These are phyloP conservation scores for Cucurbita moschata DNA, from an alignment of 306 rosid species.

Conservation along the genomic window DNA sequence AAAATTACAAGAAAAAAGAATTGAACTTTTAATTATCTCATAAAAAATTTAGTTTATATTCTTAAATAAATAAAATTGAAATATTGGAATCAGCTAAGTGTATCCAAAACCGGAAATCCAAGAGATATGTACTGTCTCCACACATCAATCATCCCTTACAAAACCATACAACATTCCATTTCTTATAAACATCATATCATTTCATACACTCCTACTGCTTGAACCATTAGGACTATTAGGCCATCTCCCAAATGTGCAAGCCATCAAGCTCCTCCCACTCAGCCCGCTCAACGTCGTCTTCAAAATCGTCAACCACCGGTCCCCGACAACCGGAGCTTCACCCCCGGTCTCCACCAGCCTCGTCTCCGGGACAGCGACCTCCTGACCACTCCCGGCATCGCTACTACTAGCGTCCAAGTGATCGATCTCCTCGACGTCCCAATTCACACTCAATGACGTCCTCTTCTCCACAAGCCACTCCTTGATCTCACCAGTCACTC, in stretches of 20 bases:
- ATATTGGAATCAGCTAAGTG: too few relatives aligned
- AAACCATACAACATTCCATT: not conserved
- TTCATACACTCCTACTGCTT: not conserved
- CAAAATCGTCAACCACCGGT: not conserved
- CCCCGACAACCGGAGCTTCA: not conserved
- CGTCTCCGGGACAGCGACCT: not conserved
- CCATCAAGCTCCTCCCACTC: not conserved
- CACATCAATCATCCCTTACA: not conserved
- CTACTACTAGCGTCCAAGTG: constrained; percentile 27
- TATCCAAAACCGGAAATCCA: not conserved
- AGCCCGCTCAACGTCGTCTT: not conserved
- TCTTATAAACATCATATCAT: not conserved
- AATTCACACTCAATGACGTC: constrained; percentile 39
- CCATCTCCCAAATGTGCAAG: not conserved
- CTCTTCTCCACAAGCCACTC: constrained; percentile 55
- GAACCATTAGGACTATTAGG: not conserved
- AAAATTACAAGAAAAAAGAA: too few relatives aligned
- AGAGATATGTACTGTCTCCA: not conserved
- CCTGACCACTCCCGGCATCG: constrained; percentile 9
- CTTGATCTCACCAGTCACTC: constrained; percentile 38
- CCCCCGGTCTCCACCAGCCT: not conserved
- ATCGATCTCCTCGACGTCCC: constrained; percentile 39
- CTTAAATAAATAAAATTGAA: too few relatives aligned
- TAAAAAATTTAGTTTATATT: too few relatives aligned
- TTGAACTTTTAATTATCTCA: too few relatives aligned